phyloP scores from a whole-genome alignment of 1,139 yeast species.

The Taiozyma sp. region DNA sequence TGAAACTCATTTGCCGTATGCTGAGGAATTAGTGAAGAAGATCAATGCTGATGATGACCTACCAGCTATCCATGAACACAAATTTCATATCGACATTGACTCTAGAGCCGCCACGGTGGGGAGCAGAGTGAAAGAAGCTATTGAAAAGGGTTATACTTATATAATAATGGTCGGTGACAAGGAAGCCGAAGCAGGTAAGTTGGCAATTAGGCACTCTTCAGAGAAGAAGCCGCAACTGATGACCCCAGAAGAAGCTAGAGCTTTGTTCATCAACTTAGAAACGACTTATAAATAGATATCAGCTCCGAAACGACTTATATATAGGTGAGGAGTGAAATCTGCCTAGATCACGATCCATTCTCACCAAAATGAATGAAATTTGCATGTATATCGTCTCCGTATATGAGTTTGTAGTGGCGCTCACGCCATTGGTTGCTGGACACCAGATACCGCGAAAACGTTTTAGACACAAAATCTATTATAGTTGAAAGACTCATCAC shows the following conservation, averaged over 20 bases:
- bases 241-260: slow-evolving; percentile 41
- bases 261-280: slow-evolving; percentile 47
- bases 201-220: slow-evolving; percentile 64
- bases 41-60: slow-evolving; percentile 23
- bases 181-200: slow-evolving; percentile 56
- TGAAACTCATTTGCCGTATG: slow-evolving; percentile 53
- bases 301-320: slow-evolving; percentile 43
- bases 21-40: slow-evolving; percentile 27
- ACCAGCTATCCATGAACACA: slow-evolving; percentile 50
- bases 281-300: slow-evolving; percentile 33
- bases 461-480: neutral
- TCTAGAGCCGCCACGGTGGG: slow-evolving; percentile 74
- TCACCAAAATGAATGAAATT: neutral
- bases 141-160: slow-evolving; percentile 70
- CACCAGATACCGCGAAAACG: neutral
- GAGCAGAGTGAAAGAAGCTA: slow-evolving; percentile 71
- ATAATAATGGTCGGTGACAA: slow-evolving; percentile 83
- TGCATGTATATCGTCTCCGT: neutral
- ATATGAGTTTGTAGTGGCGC: too few relatives aligned
- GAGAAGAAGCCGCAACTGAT: slow-evolving; percentile 43
- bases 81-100: slow-evolving; percentile 75
- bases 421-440: neutral
- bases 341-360: neutral
- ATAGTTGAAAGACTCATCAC: too few relatives aligned
- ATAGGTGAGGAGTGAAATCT: slow-evolving; percentile 8